Evolutionary conservation across 2,329 filamentous ascomycete genomes (phyloP).

Genomic region (Tolypocladium paradoxum): DNA sequence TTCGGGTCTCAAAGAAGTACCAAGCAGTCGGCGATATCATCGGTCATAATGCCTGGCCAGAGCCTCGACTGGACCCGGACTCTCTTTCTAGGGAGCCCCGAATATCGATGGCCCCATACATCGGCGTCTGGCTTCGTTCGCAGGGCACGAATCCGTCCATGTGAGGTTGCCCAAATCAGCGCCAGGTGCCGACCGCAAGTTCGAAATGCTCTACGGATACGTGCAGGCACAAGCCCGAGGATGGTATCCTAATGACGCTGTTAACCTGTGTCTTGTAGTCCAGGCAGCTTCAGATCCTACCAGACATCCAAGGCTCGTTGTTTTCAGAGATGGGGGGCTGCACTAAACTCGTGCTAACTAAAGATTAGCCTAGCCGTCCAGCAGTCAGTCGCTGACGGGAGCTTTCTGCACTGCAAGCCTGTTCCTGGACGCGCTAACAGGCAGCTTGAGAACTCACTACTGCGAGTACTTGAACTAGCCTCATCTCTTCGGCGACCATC

Average conservation of each 20-base stretch:
- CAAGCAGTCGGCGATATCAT: background rate
- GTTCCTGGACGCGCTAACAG: background rate
- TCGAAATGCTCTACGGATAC: background rate
- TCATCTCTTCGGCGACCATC: no score
- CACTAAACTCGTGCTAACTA: background rate
- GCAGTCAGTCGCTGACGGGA: background rate
- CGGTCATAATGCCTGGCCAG: background rate
- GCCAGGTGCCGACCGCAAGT: background rate
- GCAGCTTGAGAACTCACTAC: background rate
- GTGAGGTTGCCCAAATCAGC: no score
- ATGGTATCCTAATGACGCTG: background rate
- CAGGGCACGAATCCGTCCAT: background rate
- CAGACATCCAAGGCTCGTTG: background rate
- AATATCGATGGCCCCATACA: background rate
- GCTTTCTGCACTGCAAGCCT: background rate
- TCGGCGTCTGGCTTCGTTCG: background rate
- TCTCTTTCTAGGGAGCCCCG: background rate
- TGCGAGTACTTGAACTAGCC: no score
- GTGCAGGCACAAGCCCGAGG: background rate
- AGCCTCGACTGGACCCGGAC: background rate
- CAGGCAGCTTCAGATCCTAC: background rate
- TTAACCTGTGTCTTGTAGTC: no score
- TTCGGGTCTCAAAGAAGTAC: background rate
- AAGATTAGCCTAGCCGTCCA: background rate
- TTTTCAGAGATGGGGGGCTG: background rate